These are phyloP conservation scores for Pseudogymnoascus sp. DNA, from an alignment of 2,329 filamentous ascomycete genomes.

Conservation along the genomic window DNA sequence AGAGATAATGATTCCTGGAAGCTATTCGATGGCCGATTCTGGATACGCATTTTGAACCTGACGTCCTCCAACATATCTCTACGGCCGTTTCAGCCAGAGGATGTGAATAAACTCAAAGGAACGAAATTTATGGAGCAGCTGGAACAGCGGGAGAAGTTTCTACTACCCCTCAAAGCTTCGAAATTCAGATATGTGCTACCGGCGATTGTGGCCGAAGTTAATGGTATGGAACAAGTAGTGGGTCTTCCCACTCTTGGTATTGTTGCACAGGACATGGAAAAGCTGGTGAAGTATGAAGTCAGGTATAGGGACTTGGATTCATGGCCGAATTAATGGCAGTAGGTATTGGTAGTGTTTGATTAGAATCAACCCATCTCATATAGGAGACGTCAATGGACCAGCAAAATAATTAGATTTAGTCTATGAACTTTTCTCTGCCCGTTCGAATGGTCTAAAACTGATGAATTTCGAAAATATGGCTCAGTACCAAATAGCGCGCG, in stretches of 20 bases:
- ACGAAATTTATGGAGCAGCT: not conserved
- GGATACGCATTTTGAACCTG: slow-evolving; percentile 38
- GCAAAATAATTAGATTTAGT: slow-evolving; percentile 7
- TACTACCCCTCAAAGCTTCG: slow-evolving; percentile 13
- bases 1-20: slow-evolving; percentile 18
- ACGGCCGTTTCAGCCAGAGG: slow-evolving; percentile 15
- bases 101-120: slow-evolving; percentile 15
- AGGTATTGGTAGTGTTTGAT: not conserved
- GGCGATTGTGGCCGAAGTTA: slow-evolving; percentile 13
- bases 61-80: slow-evolving; percentile 11
- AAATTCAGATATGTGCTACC: slow-evolving; percentile 22
- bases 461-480: not conserved
- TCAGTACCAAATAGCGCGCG: slow-evolving; percentile 90
- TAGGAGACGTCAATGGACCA: not conserved
- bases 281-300: slow-evolving; percentile 17
- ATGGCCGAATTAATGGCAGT: not conserved
- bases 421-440: slow-evolving; percentile 1
- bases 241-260: slow-evolving; percentile 23
- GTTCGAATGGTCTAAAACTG: not conserved
- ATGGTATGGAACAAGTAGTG: slow-evolving; percentile 16
- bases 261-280: not conserved
- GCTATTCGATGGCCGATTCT: slow-evolving; percentile 52
- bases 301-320: slow-evolving; percentile 23
- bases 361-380: not conserved
- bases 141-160: not conserved